Conservation (phyloP, 2,329 filamentous ascomycete species). For the Stemphylium lycopersici region DNA sequence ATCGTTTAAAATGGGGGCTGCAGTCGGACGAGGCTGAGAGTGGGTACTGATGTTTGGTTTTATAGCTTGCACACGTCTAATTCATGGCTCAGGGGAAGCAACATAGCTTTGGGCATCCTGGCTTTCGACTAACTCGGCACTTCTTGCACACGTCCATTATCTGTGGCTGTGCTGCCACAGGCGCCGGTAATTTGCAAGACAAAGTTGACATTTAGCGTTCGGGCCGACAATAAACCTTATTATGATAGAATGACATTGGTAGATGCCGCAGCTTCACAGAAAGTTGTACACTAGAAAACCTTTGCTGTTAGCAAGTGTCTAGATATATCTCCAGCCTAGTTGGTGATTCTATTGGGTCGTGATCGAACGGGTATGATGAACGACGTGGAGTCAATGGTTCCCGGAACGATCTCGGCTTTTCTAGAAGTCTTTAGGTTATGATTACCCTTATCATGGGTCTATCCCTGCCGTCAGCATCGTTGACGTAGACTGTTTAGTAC, state of each 20-base stretch:
- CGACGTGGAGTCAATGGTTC: background rate
- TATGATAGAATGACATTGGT: background rate
- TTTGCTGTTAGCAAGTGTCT: no score
- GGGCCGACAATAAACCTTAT: constrained; percentile 3
- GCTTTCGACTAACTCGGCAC: background rate
- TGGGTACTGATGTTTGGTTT: background rate
- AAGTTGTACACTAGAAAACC: background rate
- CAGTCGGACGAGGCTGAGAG: background rate
- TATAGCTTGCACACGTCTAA: no score
- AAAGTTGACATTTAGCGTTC: background rate
- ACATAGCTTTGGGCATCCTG: background rate
- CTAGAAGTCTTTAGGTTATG: background rate
- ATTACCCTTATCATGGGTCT: background rate
- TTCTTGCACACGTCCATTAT: background rate
- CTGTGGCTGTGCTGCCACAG: background rate
- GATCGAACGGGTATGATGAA: background rate
- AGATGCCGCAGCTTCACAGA: background rate
- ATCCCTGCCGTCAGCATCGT: constrained; percentile 1
- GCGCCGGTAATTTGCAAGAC: constrained; percentile 5
- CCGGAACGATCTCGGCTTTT: background rate
- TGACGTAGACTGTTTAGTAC: background rate
- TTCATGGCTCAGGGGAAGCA: background rate
- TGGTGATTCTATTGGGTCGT: background rate
- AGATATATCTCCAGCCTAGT: no score
- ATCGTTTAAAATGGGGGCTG: background rate